phyloP scores from a whole-genome alignment of 2,329 filamentous ascomycete genomes.

The Neurospora sp. region DNA sequence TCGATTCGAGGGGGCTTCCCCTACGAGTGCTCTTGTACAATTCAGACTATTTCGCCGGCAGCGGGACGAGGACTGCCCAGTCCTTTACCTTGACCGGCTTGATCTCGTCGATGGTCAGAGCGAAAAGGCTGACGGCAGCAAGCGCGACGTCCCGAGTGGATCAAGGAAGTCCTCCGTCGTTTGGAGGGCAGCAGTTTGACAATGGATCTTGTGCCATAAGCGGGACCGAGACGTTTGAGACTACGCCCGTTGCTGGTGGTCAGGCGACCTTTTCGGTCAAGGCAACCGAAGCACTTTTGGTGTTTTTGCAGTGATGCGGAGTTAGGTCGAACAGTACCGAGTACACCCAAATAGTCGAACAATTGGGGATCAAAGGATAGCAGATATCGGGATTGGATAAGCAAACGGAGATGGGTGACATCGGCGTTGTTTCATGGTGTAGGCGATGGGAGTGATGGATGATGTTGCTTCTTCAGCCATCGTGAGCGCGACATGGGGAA shows the following conservation, averaged over 20 bases:
- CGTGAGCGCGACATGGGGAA: neutral
- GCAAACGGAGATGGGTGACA: neutral
- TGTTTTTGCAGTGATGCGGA: slow-evolving; percentile 29
- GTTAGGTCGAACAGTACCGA: neutral
- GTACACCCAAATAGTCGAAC: no score
- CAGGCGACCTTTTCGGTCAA: slow-evolving; percentile 30
- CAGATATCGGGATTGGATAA: neutral
- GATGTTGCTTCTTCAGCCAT: neutral
- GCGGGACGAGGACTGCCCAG: slow-evolving; percentile 24
- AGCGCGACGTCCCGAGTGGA: slow-evolving; percentile 35
- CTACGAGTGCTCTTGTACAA: slow-evolving; percentile 34
- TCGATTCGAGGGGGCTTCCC: slow-evolving; percentile 26
- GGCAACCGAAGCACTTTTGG: slow-evolving; percentile 38
- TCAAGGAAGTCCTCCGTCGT: slow-evolving; percentile 30
- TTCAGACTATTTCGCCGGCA: slow-evolving; percentile 31
- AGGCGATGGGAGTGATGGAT: neutral
- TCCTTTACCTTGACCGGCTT: slow-evolving; percentile 34
- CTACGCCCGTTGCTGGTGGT: slow-evolving; percentile 23
- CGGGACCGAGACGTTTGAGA: slow-evolving; percentile 31
- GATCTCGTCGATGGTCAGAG: slow-evolving; percentile 23
- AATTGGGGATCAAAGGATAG: neutral
- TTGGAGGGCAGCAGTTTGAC: slow-evolving; percentile 36
- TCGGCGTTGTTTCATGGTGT: neutral
- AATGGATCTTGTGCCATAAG: slow-evolving; percentile 34
- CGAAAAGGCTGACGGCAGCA: slow-evolving; percentile 35